These are phyloP conservation scores for Ophiostoma perfectum DNA, from an alignment of 2,329 filamentous ascomycete genomes.

Conservation along the genomic window DNA sequence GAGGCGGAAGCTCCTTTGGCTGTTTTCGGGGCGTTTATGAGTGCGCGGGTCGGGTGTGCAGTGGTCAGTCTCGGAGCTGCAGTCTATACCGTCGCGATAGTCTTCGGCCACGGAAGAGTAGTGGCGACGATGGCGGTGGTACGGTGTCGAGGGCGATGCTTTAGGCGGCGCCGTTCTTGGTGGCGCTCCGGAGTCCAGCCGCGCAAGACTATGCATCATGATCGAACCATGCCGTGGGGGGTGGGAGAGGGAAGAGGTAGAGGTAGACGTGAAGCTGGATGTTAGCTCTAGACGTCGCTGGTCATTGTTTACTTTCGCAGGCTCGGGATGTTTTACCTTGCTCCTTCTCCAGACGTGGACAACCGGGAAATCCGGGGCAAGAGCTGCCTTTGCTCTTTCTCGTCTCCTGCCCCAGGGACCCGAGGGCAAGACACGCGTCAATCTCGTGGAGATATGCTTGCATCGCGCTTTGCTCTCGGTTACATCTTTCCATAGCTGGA, in stretches of 20 bases:
- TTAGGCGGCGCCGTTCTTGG: not conserved
- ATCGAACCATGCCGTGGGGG: not conserved
- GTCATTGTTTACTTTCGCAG: constrained; percentile 1
- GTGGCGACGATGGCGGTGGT: constrained; percentile 19
- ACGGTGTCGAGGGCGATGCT: not conserved
- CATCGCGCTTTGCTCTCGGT: not conserved
- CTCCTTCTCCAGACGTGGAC: not conserved
- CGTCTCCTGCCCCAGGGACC: not conserved
- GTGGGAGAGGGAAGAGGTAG: not conserved
- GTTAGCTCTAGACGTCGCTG: not conserved
- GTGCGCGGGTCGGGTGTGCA: not conserved
- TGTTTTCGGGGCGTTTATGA: not conserved
- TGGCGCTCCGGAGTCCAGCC: not conserved
- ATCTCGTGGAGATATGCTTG: not conserved
- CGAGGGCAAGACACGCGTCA: constrained; percentile 4
- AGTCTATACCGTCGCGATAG: not conserved
- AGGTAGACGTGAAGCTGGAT: not conserved
- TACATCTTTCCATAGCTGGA: not conserved
- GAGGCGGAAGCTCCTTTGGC: not conserved
- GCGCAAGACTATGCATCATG: not conserved
- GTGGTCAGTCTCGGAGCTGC: constrained; percentile 13
- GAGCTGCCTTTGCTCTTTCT: not conserved
- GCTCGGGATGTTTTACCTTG: not conserved
- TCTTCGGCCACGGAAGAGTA: constrained; percentile 18
- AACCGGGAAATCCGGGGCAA: not conserved